Percentiles rank a stretch among this genome's conserved stretches.
Conservation (phyloP, 192 early-diverging fungal genomes). For the Backusella westeae region DNA sequence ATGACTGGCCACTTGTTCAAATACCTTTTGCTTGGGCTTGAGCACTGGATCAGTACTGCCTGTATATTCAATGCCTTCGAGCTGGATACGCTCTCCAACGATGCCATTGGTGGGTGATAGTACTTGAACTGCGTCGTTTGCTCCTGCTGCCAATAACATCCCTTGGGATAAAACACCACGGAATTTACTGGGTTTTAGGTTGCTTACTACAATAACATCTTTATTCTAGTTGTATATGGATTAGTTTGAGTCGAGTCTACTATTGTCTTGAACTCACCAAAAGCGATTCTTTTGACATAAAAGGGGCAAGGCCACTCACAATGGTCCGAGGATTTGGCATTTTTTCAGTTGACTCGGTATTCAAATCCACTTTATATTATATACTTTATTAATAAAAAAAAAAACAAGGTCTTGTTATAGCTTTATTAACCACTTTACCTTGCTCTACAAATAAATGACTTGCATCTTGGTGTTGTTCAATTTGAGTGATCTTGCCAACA, state of each 20-base stretch:
- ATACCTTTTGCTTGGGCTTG: slow-evolving; percentile 30
- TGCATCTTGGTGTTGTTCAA: slow-evolving; percentile 51
- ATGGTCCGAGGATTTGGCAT: slow-evolving; percentile 51
- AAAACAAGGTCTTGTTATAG: background rate
- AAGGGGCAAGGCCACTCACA: slow-evolving; percentile 61
- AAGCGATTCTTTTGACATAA: slow-evolving; percentile 50
- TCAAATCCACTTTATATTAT: slow-evolving; percentile 43
- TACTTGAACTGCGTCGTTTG: slow-evolving; percentile 44
- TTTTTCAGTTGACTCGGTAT: slow-evolving; percentile 44
- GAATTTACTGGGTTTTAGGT: slow-evolving; percentile 65
- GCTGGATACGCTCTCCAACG: slow-evolving; percentile 51
- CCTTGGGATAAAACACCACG: slow-evolving; percentile 63
- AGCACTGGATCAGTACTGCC: slow-evolving; percentile 18
- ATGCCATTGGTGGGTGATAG: slow-evolving; percentile 50
- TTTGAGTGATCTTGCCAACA: slow-evolving; percentile 59
- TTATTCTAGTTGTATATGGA: slow-evolving; percentile 16
- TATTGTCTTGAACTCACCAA: slow-evolving; percentile 23
- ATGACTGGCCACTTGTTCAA: slow-evolving; percentile 20
- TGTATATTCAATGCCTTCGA: slow-evolving; percentile 41
- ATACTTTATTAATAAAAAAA: too few relatives aligned
- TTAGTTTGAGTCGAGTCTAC: background rate
- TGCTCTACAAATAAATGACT: slow-evolving; percentile 48
- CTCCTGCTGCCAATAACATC: slow-evolving; percentile 62
- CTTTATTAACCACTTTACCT: slow-evolving; percentile 16
- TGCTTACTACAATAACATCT: slow-evolving; percentile 55